phyloP scores from a whole-genome alignment of 169 alveolate species.

The Cryptosporidium sp. region DNA sequence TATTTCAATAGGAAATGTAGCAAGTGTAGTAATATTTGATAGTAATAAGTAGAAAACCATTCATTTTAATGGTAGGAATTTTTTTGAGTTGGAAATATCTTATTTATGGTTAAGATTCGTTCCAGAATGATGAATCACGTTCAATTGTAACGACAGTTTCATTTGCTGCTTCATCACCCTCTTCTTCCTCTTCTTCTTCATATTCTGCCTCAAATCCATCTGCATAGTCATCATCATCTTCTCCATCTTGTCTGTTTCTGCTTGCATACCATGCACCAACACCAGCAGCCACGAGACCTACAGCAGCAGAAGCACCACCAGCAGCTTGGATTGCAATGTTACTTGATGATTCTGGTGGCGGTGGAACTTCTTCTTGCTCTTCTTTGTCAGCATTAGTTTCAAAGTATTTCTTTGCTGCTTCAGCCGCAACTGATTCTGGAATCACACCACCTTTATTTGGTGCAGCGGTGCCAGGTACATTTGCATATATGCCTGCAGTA shows the following conservation, averaged over 20 bases:
- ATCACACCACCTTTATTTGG: constrained; percentile 70
- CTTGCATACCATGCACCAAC: constrained; percentile 77
- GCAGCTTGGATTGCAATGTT: constrained; percentile 74
- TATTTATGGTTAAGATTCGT: constrained; percentile 46
- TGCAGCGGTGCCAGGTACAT: constrained; percentile 70
- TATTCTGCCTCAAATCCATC: constrained; percentile 75
- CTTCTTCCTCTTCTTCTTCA: constrained; percentile 70
- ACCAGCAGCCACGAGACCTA: constrained; percentile 71
- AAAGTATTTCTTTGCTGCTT: constrained; percentile 58
- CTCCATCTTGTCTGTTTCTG: constrained; percentile 68
- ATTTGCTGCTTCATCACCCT: constrained; percentile 66
- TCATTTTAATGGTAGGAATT: background rate
- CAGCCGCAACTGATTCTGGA: constrained; percentile 65
- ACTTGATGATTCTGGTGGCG: constrained; percentile 22
- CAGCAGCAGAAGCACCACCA: constrained; percentile 78
- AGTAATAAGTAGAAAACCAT: background rate
- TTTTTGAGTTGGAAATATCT: background rate
- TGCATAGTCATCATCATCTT: constrained; percentile 73
- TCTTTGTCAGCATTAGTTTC: background rate
- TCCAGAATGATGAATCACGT: constrained; percentile 76
- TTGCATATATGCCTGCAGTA: constrained; percentile 52
- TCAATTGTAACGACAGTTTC: constrained; percentile 74
- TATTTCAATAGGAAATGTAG: constrained; percentile 66
- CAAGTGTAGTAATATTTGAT: background rate
- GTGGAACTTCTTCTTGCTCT: constrained; percentile 15